Evolutionary conservation across 2,329 filamentous ascomycete species (phyloP).

Genomic region (Fusarium chaquense): DNA sequence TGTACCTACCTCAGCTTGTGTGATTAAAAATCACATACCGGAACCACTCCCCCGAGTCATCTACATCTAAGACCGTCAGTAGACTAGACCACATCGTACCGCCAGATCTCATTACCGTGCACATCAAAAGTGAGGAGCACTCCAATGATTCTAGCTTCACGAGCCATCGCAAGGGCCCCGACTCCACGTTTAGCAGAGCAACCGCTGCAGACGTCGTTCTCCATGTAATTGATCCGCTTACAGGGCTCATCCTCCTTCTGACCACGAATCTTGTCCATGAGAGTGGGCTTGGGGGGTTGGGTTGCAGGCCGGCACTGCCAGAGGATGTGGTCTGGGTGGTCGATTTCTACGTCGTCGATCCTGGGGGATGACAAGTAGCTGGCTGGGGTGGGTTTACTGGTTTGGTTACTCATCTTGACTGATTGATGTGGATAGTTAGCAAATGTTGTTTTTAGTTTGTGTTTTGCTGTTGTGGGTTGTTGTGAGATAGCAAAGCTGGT

Average conservation of each 20-base stretch:
- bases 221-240: background rate
- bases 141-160: background rate
- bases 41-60: background rate
- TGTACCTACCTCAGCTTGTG: background rate
- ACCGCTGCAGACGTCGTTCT: background rate
- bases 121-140: background rate
- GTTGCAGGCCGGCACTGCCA: background rate
- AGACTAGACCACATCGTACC: background rate
- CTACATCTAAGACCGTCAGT: background rate
- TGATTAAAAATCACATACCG: background rate
- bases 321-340: background rate
- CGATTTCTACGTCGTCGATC: no score
- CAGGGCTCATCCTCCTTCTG: background rate
- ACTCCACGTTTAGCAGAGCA: background rate
- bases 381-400: no score
- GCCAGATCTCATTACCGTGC: background rate
- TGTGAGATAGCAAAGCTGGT: background rate
- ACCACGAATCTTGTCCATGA: background rate
- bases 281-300: background rate
- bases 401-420: background rate
- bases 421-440: background rate
- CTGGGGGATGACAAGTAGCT: background rate
- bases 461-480: background rate
- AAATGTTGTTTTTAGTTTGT: background rate
- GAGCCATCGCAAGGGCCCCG: background rate